Evolutionary conservation across 1,284 basidiomycete species (phyloP), one percentile per base, ranked within the genome.

Genomic region (Gomphus bonarii): DNA sequence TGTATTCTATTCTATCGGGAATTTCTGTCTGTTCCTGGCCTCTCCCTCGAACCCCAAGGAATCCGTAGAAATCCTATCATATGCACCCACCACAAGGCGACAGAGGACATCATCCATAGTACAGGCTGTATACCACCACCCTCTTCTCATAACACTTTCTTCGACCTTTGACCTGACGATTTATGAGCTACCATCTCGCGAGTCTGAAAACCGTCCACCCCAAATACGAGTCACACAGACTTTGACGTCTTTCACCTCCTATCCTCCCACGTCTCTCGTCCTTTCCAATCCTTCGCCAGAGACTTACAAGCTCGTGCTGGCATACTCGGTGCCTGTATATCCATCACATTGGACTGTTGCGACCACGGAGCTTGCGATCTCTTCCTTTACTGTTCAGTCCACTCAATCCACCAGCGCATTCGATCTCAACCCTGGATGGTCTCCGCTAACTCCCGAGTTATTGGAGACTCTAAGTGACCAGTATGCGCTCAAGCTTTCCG

Each of bases 301-400:
- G 8, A 75, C 31, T 9, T 90, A 86, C 69, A 88, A 84, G 65
- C 75, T 89, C 54, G 72, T 89, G 22, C 68, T 91, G 61, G 78
- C 82, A 11, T 88, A 88, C 67, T 73, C 85, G 9, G 72, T 80
- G 28, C 87, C 86, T n/a, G 82, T 90, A 38, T 90, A 86, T 65
- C 87, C 87, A 1, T 72, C 73, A 9, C 88, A 91, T 65, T 91
- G 87, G 85, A 82, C 83, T 38, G 78, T 85, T n/a, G 85, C 84
- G 28, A 80, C 78, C 3, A 87, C 85, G 5, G 88, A 90, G 62
- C 70, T 90, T 47, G 75, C 85, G 49, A 84, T 90, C 38, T 74
- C 76, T 28, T 62, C 73, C 18, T 71, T 81, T 66, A 68, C 67
- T 6, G 75, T 84, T 18, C 61, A 71, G 22, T 73, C 75, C 44